phyloP scores from a whole-genome alignment of 2,329 filamentous ascomycete genomes.

The Xylogone sp. region DNA sequence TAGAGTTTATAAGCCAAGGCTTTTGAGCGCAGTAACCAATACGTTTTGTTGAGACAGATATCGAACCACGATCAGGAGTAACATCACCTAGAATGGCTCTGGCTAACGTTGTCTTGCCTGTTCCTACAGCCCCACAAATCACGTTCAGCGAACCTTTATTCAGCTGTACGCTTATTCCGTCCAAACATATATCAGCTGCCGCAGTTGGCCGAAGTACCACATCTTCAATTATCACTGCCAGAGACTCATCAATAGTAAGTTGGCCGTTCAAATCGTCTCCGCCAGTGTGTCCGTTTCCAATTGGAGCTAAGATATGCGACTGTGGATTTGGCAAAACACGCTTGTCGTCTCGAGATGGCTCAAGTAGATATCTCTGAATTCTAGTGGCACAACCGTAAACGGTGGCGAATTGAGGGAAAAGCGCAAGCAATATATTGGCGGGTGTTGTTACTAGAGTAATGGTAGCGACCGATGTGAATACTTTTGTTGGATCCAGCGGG shows the following conservation, averaged over 20 bases:
- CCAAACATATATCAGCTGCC: constrained; percentile 5
- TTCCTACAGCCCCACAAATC: constrained; percentile 27
- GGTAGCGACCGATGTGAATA: constrained; percentile 17
- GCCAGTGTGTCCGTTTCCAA: background rate
- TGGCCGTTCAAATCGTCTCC: background rate
- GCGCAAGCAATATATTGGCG: constrained; percentile 19
- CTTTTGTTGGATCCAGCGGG: constrained; percentile 13
- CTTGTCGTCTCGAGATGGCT: constrained; percentile 2
- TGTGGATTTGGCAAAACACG: background rate
- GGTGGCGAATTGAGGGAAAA: constrained; percentile 4
- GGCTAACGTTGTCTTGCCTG: constrained; percentile 21
- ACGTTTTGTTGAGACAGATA: constrained; percentile 21
- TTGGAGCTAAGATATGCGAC: background rate
- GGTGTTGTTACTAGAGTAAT: constrained; percentile 18
- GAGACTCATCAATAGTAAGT: background rate
- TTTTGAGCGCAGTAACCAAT: constrained; percentile 34
- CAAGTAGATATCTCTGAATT: constrained; percentile 1
- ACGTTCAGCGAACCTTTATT: constrained; percentile 10
- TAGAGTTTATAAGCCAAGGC: constrained; percentile 34
- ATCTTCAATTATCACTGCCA: constrained; percentile 6
- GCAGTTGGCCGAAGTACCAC: constrained; percentile 3
- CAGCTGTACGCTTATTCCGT: constrained; percentile 2
- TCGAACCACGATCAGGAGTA: constrained; percentile 14
- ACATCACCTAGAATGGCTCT: constrained; percentile 20
- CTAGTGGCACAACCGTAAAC: background rate